A percentile compares a stretch with the other conserved stretches of the same genome.
These are phyloP conservation scores for Sporisorium iseilematis-ciliati DNA, from an alignment of 1,284 basidiomycete genomes.

Conservation along the genomic window DNA sequence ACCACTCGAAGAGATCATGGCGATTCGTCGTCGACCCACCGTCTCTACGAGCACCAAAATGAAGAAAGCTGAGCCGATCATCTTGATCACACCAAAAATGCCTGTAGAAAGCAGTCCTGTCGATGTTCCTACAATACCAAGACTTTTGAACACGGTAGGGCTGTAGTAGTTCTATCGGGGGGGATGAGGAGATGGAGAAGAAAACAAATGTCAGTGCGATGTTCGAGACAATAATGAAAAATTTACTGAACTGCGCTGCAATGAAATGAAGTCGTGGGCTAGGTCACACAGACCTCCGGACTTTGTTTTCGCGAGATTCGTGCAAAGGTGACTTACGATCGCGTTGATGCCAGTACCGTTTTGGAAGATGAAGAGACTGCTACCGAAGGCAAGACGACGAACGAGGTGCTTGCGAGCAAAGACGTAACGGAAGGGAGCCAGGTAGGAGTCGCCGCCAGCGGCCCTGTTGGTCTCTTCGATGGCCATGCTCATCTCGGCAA, in stretches of 20 bases:
- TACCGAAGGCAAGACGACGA: slow-evolving; percentile 17
- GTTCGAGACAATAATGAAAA: too few relatives aligned
- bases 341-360: slow-evolving; percentile 63
- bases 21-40: slow-evolving; percentile 74
- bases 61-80: slow-evolving; percentile 78
- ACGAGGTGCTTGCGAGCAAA: slow-evolving; percentile 29
- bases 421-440: slow-evolving; percentile 52
- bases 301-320: too few relatives aligned
- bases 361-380: slow-evolving; percentile 29
- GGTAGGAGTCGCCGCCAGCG: slow-evolving; percentile 36
- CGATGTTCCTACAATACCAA: slow-evolving; percentile 70
- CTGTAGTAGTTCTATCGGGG: slow-evolving; percentile 74
- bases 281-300: too few relatives aligned
- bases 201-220: too few relatives aligned
- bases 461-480: slow-evolving; percentile 15
- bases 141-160: slow-evolving; percentile 73
- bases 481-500: slow-evolving; percentile 20
- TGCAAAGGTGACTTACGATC: too few relatives aligned
- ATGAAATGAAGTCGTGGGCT: too few relatives aligned
- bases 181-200: too few relatives aligned
- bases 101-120: too few relatives aligned
- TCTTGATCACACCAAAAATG: slow-evolving; percentile 82
- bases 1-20: slow-evolving; percentile 69
- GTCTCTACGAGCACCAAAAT: slow-evolving; percentile 75
- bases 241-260: too few relatives aligned